Conservation (phyloP, 257 asterid species). For the Petrea volubilis region DNA sequence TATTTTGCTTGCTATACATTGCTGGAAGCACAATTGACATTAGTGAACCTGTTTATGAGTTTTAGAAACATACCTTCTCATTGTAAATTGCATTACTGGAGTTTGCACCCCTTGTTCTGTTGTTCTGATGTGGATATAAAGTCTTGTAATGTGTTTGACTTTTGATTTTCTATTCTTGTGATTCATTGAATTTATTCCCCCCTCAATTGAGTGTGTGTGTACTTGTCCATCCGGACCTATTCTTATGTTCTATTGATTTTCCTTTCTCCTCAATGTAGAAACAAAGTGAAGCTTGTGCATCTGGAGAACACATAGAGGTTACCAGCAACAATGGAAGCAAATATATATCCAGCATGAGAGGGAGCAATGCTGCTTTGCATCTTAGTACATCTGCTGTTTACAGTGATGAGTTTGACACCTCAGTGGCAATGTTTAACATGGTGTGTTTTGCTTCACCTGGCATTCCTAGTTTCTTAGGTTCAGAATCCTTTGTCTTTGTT, state of each 20-base stretch:
- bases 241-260: background rate
- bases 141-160: slow-evolving; percentile 12
- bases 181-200: background rate
- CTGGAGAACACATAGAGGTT: slow-evolving; percentile 58
- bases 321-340: slow-evolving; percentile 48
- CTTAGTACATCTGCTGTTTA: slow-evolving; percentile 49
- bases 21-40: too few relatives aligned
- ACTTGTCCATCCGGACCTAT: slow-evolving; percentile 45
- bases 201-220: slow-evolving; percentile 47
- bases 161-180: background rate
- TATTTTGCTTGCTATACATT: too few relatives aligned
- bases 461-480: slow-evolving; percentile 18
- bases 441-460: slow-evolving; percentile 44
- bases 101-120: slow-evolving; percentile 14
- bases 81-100: background rate
- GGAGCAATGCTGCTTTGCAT: slow-evolving; percentile 33
- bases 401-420: slow-evolving; percentile 55
- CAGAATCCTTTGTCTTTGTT: slow-evolving; percentile 11
- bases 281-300: slow-evolving; percentile 54
- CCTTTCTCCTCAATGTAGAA: slow-evolving; percentile 44
- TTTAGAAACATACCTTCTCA: slow-evolving; percentile 5
- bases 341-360: slow-evolving; percentile 40
- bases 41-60: background rate
- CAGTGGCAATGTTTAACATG: slow-evolving; percentile 63
- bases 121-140: slow-evolving; percentile 6